Conservation (phyloP, 306 rosid species). For the Delonix regia region DNA sequence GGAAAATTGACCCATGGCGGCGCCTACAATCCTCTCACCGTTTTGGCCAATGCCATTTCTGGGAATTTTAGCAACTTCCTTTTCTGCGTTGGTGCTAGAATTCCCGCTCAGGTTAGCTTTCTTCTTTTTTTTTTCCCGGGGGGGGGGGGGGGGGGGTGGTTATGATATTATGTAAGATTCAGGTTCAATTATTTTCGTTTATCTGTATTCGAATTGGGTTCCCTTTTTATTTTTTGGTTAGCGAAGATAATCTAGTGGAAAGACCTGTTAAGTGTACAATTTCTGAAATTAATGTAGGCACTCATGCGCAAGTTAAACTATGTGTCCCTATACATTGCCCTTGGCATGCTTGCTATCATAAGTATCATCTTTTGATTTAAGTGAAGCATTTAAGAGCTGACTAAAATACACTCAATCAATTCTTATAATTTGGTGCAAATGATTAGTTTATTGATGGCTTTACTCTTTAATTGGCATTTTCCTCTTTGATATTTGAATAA, state of each 20-base stretch:
- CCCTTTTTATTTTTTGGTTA: too few species aligned
- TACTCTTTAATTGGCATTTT: background rate
- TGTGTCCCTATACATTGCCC: background rate
- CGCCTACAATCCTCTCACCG: slow-evolving; percentile 80
- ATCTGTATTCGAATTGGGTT: too few species aligned
- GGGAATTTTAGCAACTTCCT: slow-evolving; percentile 60
- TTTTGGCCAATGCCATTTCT: slow-evolving; percentile 66
- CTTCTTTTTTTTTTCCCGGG: too few species aligned
- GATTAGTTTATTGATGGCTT: background rate
- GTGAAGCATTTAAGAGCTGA: background rate
- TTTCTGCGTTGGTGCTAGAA: slow-evolving; percentile 68
- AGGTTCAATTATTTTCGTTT: background rate
- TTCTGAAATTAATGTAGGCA: background rate
- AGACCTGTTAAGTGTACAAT: background rate
- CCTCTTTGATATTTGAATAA: background rate
- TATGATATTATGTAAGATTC: background rate
- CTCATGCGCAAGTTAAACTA: background rate
- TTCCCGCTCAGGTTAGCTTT: slow-evolving; percentile 8
- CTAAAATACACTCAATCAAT: background rate
- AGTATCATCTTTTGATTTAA: background rate
- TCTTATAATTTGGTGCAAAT: background rate
- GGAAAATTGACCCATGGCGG: slow-evolving; percentile 61
- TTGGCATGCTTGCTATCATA: background rate
- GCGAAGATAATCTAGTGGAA: background rate
- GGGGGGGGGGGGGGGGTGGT: background rate